Conservation (phyloP, 208 protist genomes). For the Trypanosoma congolense region DNA sequence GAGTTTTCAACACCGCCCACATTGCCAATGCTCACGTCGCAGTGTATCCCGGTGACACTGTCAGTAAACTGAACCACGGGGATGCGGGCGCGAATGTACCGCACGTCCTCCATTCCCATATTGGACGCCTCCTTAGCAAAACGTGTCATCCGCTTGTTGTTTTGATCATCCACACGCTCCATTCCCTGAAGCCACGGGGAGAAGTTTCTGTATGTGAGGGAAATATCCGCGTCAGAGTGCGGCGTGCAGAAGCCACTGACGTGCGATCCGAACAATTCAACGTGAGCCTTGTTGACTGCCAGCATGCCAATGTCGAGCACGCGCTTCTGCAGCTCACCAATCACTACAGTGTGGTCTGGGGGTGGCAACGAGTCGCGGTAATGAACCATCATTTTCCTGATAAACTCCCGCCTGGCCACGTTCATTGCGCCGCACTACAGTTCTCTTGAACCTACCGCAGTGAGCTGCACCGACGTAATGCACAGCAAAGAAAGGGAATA, state of each 20-base stretch:
- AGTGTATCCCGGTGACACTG: constrained; percentile 62
- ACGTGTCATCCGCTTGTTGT: constrained; percentile 62
- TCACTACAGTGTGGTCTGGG: constrained; percentile 27
- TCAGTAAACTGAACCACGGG: constrained; percentile 85
- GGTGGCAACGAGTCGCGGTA: constrained; percentile 41
- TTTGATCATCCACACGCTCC: constrained; percentile 48
- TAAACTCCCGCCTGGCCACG: constrained; percentile 35
- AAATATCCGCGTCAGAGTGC: constrained; percentile 76
- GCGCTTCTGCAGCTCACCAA: constrained; percentile 56
- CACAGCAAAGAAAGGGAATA: not conserved
- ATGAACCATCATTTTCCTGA: constrained; percentile 68
- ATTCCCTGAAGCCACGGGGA: constrained; percentile 80
- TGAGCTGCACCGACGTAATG: no score
- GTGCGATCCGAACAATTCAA: constrained; percentile 83
- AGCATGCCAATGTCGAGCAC: constrained; percentile 62
- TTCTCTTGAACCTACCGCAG: not conserved
- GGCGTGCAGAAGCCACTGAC: constrained; percentile 80
- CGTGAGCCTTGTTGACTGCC: constrained; percentile 78
- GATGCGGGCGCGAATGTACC: constrained; percentile 73
- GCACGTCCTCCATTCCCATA: constrained; percentile 78
- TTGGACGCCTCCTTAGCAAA: constrained; percentile 66
- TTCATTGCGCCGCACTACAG: constrained; percentile 5
- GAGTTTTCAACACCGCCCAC: constrained; percentile 84
- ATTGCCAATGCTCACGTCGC: constrained; percentile 88
- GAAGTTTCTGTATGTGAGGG: constrained; percentile 84